Base-by-base conservation (phyloP, 495 filamentous ascomycete species). In the Penicillium taxi region DNA sequence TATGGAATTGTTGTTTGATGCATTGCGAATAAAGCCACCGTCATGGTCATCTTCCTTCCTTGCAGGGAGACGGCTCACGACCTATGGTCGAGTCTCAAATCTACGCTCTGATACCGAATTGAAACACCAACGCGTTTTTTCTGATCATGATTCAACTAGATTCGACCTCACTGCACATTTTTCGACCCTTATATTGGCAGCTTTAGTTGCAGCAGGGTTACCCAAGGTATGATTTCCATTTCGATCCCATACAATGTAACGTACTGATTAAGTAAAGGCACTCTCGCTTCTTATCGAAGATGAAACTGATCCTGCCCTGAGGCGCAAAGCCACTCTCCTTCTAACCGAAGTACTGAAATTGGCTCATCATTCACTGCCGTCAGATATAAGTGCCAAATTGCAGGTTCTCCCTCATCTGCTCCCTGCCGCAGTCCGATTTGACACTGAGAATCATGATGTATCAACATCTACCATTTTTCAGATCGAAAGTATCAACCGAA, bases 11-110 rank as follows among this genome's bases (percentile, higher is more conserved):
- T 63, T 98, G 26, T 95, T 90, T 56, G 86, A 89, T 39, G 76
- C 96, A 15, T 70, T 98, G 41, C 80, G 87, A 27, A 95, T 98
- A 54, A 96, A 94, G 51, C 80, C 88, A 14, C 91, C 91, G 5
- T 90, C 87, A 1, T 98, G 93, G 93, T 90, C 90, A 17, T 86
- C 86, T 1, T 93, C 87, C 13, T 98, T 94, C 52, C 73, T 98
- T 29, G 91, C 93, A 24, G 91, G 93, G 5, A 74, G 91, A 45
- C 70, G 93, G 36, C 74, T 96, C 22, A 98, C 91, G 11, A 96
- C 86, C 0, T 96, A 96, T 57, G 88, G 87, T 11, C 75, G 93
- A 48, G 88, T 96, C 21, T 75, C 86, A 6, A 95, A 89, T 47
- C 68, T 96, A n/a, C 85, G 82, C 41, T 64, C 78, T 2, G 77